Evolutionary conservation across 2,329 filamentous ascomycete genomes (phyloP).

Genomic region (Botrytis elliptica): DNA sequence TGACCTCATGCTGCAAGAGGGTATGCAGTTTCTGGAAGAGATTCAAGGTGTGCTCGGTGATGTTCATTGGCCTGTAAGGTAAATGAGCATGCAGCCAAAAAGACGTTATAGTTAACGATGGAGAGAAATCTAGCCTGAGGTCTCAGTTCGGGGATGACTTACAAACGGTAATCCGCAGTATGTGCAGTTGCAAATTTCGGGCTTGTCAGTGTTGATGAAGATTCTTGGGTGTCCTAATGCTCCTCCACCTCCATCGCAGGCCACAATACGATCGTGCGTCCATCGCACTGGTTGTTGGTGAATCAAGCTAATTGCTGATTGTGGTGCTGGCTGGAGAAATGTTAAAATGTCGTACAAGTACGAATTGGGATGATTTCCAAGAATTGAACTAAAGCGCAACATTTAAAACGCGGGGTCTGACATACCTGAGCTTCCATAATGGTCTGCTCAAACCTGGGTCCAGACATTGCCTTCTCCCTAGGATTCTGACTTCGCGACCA

Average conservation of each 20-base stretch:
- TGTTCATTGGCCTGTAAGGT: constrained; percentile 77
- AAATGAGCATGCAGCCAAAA: neutral
- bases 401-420: neutral
- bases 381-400: neutral
- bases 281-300: constrained; percentile 94
- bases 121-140: neutral
- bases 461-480: constrained; percentile 80
- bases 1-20: constrained; percentile 66
- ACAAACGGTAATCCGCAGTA: constrained; percentile 96
- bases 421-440: constrained; percentile 88
- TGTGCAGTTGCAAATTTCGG: constrained; percentile 83
- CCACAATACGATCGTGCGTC: constrained; percentile 77
- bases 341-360: constrained; percentile 37
- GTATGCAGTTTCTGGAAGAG: constrained; percentile 76
- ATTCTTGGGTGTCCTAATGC: constrained; percentile 86
- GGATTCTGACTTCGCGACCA: constrained; percentile 89
- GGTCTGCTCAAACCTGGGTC: constrained; percentile 95
- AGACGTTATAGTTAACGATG: neutral
- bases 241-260: constrained; percentile 90
- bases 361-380: neutral
- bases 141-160: constrained; percentile 30
- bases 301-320: constrained; percentile 90
- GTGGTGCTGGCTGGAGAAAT: constrained; percentile 71
- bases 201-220: constrained; percentile 98
- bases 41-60: constrained; percentile 79